Base-by-base conservation (phyloP, 139 green algal species). In the Coccomyxa sp. region DNA sequence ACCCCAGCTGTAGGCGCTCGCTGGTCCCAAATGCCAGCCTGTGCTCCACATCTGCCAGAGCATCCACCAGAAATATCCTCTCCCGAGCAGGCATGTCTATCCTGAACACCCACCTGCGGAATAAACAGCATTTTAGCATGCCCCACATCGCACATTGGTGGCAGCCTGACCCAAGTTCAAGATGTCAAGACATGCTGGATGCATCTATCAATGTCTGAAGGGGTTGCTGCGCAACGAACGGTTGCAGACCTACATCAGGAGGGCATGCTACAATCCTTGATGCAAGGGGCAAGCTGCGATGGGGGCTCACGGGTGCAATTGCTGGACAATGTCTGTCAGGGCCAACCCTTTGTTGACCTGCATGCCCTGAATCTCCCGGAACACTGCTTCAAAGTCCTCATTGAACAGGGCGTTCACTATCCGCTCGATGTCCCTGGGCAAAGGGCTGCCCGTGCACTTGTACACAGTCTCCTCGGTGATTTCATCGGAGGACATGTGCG, bases 1-100 rank as follows among this genome's bases (percentile, higher is more conserved):
- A 86, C 0, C 95, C 95, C 74, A 98, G 82, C 89, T 98, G 95
- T 79, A 98, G 78, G 54, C 84, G 82, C 76, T 98, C 94, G 39
- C 39, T 90, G 34, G 93, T 97, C 9, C 90, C 92, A 75, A 84
- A 92, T 0, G 95, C 89, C 50, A 98, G 87, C 8, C 92, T 82
- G 83, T 97, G 83, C 88, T 98, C 96, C 3, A 95, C 86, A 58
- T 96, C 90, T 37, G 95, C 93, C 83, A 99, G 78, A 55, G 81
- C 83, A 54, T 93, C 89, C 8, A 98, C 78, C 68, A 99, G 86
- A 1, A 90, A 86, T 2, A 92, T 85, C 55, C 88, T 81, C 68
- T 82, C 84, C 18, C 68, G 44, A 0, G 82, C 55, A 6, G 93
- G 93, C 85, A 98, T 92, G 77, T 69, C 44, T 68, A 97, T 90